Evolutionary conservation across 2,329 filamentous ascomycete species (phyloP).

Genomic region (Geosmithia morbida): DNA sequence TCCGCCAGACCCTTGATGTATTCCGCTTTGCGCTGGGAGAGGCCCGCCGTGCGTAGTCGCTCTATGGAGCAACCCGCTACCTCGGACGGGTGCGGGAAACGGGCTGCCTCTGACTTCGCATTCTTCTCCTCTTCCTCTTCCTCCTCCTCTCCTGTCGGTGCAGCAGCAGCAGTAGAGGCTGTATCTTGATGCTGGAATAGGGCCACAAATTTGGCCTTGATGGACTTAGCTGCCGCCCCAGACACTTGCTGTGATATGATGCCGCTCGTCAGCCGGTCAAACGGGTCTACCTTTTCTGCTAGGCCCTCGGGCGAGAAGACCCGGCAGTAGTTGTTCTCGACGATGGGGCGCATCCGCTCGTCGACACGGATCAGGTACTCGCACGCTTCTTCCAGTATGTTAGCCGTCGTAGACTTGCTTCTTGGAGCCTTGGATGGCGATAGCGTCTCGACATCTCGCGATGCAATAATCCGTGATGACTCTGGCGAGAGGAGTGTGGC

Average conservation of each 20-base stretch:
- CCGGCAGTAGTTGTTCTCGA: conserved; percentile 61
- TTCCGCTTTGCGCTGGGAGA: conserved; percentile 91
- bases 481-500: conserved; percentile 58
- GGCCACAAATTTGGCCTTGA: conserved; percentile 70
- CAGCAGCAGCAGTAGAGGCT: neutral
- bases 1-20: conserved; percentile 78
- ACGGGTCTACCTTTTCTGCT: conserved; percentile 78
- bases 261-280: conserved; percentile 65
- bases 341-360: conserved; percentile 52
- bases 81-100: conserved; percentile 64
- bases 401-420: conserved; percentile 36
- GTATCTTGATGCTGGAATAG: conserved; percentile 37
- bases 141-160: neutral
- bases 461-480: conserved; percentile 46
- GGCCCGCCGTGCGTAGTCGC: conserved; percentile 65
- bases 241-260: conserved; percentile 97
- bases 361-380: conserved; percentile 63
- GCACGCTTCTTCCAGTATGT: conserved; percentile 60
- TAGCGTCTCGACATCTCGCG: conserved; percentile 26
- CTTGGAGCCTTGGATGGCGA: conserved; percentile 27
- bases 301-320: conserved; percentile 72
- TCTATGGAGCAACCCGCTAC: conserved; percentile 51
- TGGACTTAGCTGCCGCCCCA: conserved; percentile 76
- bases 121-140: conserved; percentile 13
- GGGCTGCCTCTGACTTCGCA: conserved; percentile 9